Evolutionary conservation across 2,329 filamentous ascomycete species (phyloP).

Genomic region (Leptoxyphium fumago): DNA sequence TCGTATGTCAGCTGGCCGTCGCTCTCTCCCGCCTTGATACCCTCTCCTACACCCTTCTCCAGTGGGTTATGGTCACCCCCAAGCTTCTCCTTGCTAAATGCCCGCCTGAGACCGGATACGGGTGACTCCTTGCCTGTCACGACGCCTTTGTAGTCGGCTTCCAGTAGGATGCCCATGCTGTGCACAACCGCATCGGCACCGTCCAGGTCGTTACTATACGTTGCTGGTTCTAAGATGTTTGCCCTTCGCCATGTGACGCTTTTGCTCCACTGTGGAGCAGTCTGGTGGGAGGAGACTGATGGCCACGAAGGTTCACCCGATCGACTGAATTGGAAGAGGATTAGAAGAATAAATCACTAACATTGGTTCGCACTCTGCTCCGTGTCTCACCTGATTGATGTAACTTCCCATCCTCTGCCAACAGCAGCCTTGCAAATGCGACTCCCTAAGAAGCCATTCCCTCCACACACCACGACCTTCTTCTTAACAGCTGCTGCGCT

Average conservation of each 20-base stretch:
- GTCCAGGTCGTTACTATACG: conserved; percentile 62
- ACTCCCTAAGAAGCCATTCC: conserved; percentile 73
- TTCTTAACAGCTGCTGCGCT: conserved; percentile 40
- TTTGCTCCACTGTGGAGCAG: conserved; percentile 65
- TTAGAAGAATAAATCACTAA: too few relatives aligned
- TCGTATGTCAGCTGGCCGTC: conserved; percentile 83
- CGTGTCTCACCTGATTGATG: conserved; percentile 61
- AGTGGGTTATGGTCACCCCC: conserved; percentile 52
- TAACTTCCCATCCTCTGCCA: conserved; percentile 77
- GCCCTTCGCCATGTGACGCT: conserved; percentile 77
- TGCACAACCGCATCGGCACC: conserved; percentile 79
- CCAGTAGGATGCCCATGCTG: conserved; percentile 87
- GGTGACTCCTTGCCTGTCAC: conserved; percentile 71
- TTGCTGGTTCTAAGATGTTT: conserved; percentile 69
- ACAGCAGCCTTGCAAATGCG: conserved; percentile 86
- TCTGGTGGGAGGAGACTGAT: conserved; percentile 53
- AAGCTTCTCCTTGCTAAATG: conserved; percentile 54
- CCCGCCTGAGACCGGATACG: conserved; percentile 60
- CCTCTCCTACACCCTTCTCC: conserved; percentile 41
- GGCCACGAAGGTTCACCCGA: conserved; percentile 84
- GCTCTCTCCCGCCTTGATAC: conserved; percentile 49
- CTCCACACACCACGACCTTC: conserved; percentile 79
- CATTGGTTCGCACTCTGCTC: background rate
- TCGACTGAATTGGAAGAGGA: conserved; percentile 42
- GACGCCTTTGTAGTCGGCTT: conserved; percentile 95